Evolutionary conservation across 768 basidiomycete genomes (phyloP).

Genomic region (Amanita phalloides): DNA sequence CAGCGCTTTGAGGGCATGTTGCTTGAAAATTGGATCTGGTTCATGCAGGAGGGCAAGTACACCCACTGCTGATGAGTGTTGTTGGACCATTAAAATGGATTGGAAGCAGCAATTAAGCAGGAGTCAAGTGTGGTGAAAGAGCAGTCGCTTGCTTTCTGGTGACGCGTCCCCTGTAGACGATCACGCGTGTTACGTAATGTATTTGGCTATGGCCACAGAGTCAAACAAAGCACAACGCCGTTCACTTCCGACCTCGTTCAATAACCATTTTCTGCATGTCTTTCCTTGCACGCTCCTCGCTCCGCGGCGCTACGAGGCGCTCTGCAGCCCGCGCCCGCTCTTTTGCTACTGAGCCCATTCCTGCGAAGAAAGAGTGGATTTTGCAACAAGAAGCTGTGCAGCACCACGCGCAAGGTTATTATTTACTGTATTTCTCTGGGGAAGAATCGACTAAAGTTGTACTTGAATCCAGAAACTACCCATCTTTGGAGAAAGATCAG

Average conservation of each 20-base stretch:
- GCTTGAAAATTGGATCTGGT: slow-evolving; percentile 77
- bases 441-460: slow-evolving; percentile 1
- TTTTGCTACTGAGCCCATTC: slow-evolving; percentile 26
- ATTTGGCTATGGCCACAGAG: slow-evolving; percentile 25
- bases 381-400: slow-evolving; percentile 44
- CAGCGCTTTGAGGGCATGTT: slow-evolving; percentile 82
- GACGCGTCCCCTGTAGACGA: slow-evolving; percentile 29
- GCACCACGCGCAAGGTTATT: slow-evolving; percentile 55
- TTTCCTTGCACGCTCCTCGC: slow-evolving; percentile 33
- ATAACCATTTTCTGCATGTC: slow-evolving; percentile 27
- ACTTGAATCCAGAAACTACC: slow-evolving; percentile 45
- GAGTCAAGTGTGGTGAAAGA: slow-evolving; percentile 11
- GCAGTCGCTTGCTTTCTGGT: slow-evolving; percentile 15
- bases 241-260: slow-evolving; percentile 6
- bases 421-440: slow-evolving; percentile 5
- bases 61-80: slow-evolving; percentile 79
- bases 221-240: slow-evolving; percentile 2
- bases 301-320: slow-evolving; percentile 38
- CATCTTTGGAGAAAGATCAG: slow-evolving; percentile 85
- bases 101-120: slow-evolving; percentile 13
- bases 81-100: slow-evolving; percentile 47
- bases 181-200: slow-evolving; percentile 18
- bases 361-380: slow-evolving; percentile 29
- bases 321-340: slow-evolving; percentile 25
- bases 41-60: slow-evolving; percentile 88